A percentile compares a stretch with the other conserved stretches of the same genome.
These are phyloP conservation scores for Suillus tomentosus DNA, from an alignment of 768 basidiomycete species.

Conservation along the genomic window DNA sequence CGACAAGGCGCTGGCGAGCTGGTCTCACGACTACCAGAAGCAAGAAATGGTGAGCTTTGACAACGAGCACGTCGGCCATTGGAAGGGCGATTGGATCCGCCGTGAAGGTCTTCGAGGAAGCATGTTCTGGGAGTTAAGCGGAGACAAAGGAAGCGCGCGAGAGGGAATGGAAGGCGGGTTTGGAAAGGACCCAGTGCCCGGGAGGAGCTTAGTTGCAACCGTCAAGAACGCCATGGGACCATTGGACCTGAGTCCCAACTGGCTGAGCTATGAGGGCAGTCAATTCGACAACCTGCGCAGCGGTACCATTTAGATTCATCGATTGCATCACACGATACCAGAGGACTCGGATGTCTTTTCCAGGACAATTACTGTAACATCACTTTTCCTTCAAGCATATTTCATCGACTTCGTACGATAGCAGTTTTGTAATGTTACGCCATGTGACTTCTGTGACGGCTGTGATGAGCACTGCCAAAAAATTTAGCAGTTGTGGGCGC, in stretches of 20 bases:
- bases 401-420: not conserved
- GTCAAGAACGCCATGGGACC: constrained; percentile 81
- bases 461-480: not conserved
- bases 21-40: constrained; percentile 74
- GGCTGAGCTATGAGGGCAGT: constrained; percentile 76
- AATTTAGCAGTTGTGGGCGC: not conserved
- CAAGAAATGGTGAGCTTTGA: constrained; percentile 88
- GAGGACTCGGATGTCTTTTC: constrained; percentile 8
- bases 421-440: not conserved
- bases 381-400: constrained; percentile 4
- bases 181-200: constrained; percentile 74
- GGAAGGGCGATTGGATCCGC: constrained; percentile 83
- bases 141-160: constrained; percentile 72
- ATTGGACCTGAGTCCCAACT: constrained; percentile 74
- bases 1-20: constrained; percentile 70
- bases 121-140: constrained; percentile 95
- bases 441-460: not conserved
- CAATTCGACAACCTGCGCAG: constrained; percentile 79
- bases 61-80: constrained; percentile 60
- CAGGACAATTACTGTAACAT: constrained; percentile 10
- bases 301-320: constrained; percentile 49
- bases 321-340: not conserved
- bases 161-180: constrained; percentile 74
- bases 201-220: constrained; percentile 68
- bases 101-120: constrained; percentile 80